Conservation (phyloP, 805 yeast species). For the Yarrowia sp. region DNA sequence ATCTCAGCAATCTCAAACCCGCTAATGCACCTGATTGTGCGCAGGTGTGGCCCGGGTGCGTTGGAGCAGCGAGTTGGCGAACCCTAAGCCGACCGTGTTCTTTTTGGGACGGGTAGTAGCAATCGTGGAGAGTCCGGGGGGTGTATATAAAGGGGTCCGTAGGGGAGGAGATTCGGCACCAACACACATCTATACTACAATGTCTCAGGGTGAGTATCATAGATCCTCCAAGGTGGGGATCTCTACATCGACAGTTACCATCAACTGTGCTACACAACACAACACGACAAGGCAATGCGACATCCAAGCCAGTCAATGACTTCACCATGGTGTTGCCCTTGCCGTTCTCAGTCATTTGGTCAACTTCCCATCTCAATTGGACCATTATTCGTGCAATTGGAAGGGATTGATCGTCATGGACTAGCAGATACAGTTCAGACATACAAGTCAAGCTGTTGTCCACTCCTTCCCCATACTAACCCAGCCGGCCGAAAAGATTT, state of each 20-base stretch:
- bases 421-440: neutral
- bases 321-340: too few species aligned
- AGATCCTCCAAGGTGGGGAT: too few species aligned
- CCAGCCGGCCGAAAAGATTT: slow-evolving; percentile 67
- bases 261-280: too few species aligned
- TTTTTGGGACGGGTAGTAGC: slow-evolving; percentile 5
- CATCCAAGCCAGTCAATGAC: too few species aligned
- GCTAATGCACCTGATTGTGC: slow-evolving; percentile 15
- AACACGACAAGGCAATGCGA: too few species aligned
- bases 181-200: slow-evolving; percentile 8
- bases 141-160: slow-evolving; percentile 6
- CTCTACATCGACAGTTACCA: too few species aligned
- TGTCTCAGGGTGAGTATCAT: slow-evolving; percentile 32
- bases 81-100: slow-evolving; percentile 9
- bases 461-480: neutral
- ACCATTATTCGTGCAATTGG: too few species aligned
- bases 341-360: too few species aligned
- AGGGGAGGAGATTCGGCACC: neutral
- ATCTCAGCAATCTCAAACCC: neutral
- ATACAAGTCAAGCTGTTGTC: too few species aligned
- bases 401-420: neutral
- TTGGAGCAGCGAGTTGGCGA: neutral
- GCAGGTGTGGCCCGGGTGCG: neutral
- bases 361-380: too few species aligned
- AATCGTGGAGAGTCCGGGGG: neutral